Evolutionary conservation across 2,329 filamentous ascomycete genomes (phyloP), one percentile per base, ranked within the genome.

Genomic region (Epichloe coenophiala): DNA sequence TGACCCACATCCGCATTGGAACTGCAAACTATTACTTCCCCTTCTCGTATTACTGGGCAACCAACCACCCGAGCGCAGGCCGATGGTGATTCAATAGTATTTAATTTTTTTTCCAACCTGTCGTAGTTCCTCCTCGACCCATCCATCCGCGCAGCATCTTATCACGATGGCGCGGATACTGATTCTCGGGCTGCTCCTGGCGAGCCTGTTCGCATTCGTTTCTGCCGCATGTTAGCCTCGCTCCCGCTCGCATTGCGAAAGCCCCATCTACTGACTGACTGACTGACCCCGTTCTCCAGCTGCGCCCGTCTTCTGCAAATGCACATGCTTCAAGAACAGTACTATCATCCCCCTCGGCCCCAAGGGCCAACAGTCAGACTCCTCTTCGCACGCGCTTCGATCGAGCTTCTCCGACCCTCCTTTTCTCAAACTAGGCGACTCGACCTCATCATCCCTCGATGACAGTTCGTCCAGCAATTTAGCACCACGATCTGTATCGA

Each of bases 291-390:
- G 5, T 21, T 5, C 13, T 59, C 37, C 40, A 83, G 79, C 75
- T 35, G 74, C 78, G 42, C 79, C 78, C 17, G 78, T 76, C 2
- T 84, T 83, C 63, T 84, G 80, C 72, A 84, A 84, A 72, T 84
- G 80, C 68, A 83, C 78, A 57, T 84, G 80, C 68, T 81, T 81
- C 69, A 78, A 77, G 58, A 83, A 84, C 69, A 81, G 77, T 71
- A 83, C 79, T 56, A 81, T 84, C 59, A 81, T 84, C 60, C 72
- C 13, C 13, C 72, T 83, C 9, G 76, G 72, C n/a, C 72, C 75
- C 15, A 54, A 56, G 21, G 51, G 56, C 3, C 65, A 71, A 52
- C 59, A 65, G 48, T 49, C 58, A 49, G 56, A 59, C 59, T 54
- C 63, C 54, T 52, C 62, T 56, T 55, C 58, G 7, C 42, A 56